Conservation (phyloP, 805 yeast genomes). For the Jamesozyma jinghongensis region DNA sequence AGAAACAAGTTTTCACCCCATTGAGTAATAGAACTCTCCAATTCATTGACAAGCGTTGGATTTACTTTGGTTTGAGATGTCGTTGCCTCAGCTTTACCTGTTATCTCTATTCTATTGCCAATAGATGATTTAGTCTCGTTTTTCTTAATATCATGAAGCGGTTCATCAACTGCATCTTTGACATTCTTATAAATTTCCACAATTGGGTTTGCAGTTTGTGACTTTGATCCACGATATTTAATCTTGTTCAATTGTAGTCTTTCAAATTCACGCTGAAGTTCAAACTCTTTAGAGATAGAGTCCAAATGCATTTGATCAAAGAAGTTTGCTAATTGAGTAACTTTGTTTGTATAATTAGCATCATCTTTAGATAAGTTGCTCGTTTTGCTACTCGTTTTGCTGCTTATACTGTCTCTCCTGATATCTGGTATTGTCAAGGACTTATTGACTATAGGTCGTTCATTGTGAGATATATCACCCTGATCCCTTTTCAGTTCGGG, state of each 20-base stretch:
- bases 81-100: background rate
- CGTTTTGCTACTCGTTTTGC: too few relatives aligned
- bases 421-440: too few relatives aligned
- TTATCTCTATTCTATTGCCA: constrained; percentile 2
- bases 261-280: constrained; percentile 75
- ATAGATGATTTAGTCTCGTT: background rate
- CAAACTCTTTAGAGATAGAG: constrained; percentile 75
- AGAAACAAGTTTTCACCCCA: constrained; percentile 24
- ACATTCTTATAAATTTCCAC: constrained; percentile 86
- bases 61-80: constrained; percentile 6
- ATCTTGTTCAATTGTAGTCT: constrained; percentile 50
- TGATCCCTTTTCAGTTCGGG: too few relatives aligned
- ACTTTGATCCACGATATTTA: constrained; percentile 59
- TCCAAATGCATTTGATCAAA: constrained; percentile 72
- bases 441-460: too few relatives aligned
- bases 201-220: constrained; percentile 70
- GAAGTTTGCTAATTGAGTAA: constrained; percentile 54
- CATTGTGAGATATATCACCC: too few relatives aligned
- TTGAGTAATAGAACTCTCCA: constrained; percentile 25
- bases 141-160: constrained; percentile 21
- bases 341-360: constrained; percentile 31
- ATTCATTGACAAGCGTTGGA: constrained; percentile 21
- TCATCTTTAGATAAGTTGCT: too few relatives aligned
- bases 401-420: too few relatives aligned
- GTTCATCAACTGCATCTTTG: constrained; percentile 73